Base-by-base conservation (phyloP, 148 eudicot genomes). In the Nepenthes gracilis region DNA sequence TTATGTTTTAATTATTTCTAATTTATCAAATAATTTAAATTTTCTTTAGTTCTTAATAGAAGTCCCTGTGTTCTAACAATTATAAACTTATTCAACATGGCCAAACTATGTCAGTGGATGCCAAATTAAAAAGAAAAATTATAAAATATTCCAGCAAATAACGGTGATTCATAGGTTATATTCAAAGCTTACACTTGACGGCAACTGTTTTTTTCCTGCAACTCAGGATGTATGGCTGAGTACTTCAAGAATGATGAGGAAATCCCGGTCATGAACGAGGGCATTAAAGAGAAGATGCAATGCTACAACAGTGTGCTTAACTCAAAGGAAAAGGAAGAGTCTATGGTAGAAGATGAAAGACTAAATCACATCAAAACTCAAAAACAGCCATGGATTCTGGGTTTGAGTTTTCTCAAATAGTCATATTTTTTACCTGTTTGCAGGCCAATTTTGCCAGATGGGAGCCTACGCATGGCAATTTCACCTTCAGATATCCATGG, bases 381-480 rank as follows among this genome's bases (percentile, higher is more conserved):
- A 12, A 12, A 23, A 23, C 23, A 23, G 23, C 23, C 23, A 5
- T 50, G 15, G 4, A 50, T 50, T 50, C n/a, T 50, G n/a, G 4
- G 2, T 2, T 50, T 10, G 6, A 6, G 11, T 5, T 50, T 50
- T n/a, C 15, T 10, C 13, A 10, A n/a, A 50, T 11, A 6, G 11
- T 50, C 0, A 2, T n/a, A 5, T 10, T 6, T 6, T 50, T 50
- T 10, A 5, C 32, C 6, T 52, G 15, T 11, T 14, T 55, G 52
- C 80, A 91, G 92, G 97, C 80, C 0, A 91, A 83, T 64, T 76
- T 83, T 59, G 96, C 97, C 1, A 72, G 83, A 72, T 91, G 97
- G 97, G 97, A 92, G 70, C 96, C 96, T 8, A 74, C 88, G 13
- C 96, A 91, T 43, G 96, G 97, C 11, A 36, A 60, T 47, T 87